Evolutionary conservation across 2,329 filamentous ascomycete genomes (phyloP).

Genomic region (Diaporthe capsici): DNA sequence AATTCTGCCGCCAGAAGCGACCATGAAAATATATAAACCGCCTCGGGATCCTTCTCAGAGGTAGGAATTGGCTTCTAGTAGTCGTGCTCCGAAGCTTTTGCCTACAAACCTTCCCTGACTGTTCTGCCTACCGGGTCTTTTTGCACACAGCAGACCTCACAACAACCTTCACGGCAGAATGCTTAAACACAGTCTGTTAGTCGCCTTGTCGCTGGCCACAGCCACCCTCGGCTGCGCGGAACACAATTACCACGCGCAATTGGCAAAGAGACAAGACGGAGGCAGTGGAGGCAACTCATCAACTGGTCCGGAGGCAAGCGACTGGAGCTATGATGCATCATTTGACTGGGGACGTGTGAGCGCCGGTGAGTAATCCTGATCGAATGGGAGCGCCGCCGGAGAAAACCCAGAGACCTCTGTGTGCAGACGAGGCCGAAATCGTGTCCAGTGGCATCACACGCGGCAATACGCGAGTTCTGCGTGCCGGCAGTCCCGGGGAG

Average conservation of each 20-base stretch:
- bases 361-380: conserved; percentile 43
- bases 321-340: conserved; percentile 53
- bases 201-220: conserved; percentile 15
- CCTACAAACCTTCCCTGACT: conserved; percentile 8
- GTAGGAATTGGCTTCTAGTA: neutral
- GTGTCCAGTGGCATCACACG: neutral
- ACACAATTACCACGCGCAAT: conserved; percentile 16
- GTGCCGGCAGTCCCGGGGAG: neutral
- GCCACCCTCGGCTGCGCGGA: conserved; percentile 11
- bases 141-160: neutral
- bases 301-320: conserved; percentile 4
- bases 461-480: neutral
- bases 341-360: conserved; percentile 57
- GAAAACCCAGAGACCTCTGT: neutral
- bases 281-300: conserved; percentile 10
- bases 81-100: neutral
- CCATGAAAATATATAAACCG: conserved; percentile 7
- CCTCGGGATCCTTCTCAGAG: neutral
- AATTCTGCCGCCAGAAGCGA: conserved; percentile 11
- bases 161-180: conserved; percentile 2
- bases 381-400: too few relatives aligned
- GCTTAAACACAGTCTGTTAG: conserved; percentile 15
- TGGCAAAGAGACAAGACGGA: conserved; percentile 23
- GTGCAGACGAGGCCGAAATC: neutral
- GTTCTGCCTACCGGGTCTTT: conserved; percentile 16